Evolutionary conservation across 225 moss, liverwort and hornwort species (phyloP).

Genomic region (Physcomitrium patens): DNA sequence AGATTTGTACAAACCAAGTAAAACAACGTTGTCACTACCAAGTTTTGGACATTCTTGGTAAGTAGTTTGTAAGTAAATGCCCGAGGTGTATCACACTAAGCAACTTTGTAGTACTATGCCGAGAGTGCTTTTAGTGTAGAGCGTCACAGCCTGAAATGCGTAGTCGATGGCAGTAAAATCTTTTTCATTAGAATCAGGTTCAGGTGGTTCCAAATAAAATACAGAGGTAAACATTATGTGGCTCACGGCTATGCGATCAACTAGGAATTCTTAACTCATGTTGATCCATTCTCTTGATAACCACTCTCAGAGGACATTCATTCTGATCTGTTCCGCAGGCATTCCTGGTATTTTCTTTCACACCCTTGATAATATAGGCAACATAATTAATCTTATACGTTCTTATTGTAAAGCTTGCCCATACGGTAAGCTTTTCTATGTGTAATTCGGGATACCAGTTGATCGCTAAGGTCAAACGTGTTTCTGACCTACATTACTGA

Average conservation of each 20-base stretch:
- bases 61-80: conserved; percentile 40
- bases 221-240: conserved; percentile 15
- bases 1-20: conserved; percentile 37
- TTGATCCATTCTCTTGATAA: neutral
- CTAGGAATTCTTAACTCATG: neutral
- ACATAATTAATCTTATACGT: too few species aligned
- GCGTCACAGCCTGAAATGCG: neutral
- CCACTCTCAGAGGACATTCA: too few species aligned
- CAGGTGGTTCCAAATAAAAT: conserved; percentile 23
- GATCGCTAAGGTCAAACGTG: too few species aligned
- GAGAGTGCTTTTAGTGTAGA: conserved; percentile 26
- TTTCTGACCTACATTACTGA: too few species aligned
- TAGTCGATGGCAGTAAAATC: neutral
- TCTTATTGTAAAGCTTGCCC: too few species aligned
- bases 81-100: conserved; percentile 22
- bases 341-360: too few species aligned
- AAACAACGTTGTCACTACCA: conserved; percentile 26
- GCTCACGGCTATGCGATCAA: conserved; percentile 11
- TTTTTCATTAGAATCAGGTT: neutral
- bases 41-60: conserved; percentile 29
- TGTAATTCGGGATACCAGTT: too few species aligned
- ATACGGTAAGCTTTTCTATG: too few species aligned
- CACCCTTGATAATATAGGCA: too few species aligned
- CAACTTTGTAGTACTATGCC: conserved; percentile 22
- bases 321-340: too few species aligned